These are phyloP conservation scores for Trypanosoma vivax DNA, from an alignment of 208 protist species.

Conservation along the genomic window DNA sequence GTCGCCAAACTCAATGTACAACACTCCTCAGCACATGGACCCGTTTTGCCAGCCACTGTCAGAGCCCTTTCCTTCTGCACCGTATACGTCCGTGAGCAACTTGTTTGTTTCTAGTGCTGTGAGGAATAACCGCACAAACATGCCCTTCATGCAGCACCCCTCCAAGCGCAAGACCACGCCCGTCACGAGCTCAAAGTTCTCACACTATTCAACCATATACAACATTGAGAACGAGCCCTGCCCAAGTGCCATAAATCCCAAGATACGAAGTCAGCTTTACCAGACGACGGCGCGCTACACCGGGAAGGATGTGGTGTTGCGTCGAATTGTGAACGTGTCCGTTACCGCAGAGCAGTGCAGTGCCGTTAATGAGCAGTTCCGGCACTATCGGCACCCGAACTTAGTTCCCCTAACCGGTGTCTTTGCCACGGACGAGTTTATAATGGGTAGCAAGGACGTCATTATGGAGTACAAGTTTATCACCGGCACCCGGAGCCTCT, in stretches of 20 bases:
- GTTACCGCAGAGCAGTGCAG: constrained; percentile 43
- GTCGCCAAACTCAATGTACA: constrained; percentile 33
- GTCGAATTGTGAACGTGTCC: constrained; percentile 56
- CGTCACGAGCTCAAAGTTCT: constrained; percentile 80
- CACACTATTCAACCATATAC: constrained; percentile 83
- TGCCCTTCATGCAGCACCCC: constrained; percentile 72
- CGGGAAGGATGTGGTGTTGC: constrained; percentile 71
- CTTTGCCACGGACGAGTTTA: constrained; percentile 75
- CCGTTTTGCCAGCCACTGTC: constrained; percentile 47
- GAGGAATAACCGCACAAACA: constrained; percentile 36
- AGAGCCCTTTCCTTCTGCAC: constrained; percentile 74
- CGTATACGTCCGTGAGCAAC: constrained; percentile 64
- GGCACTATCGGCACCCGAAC: constrained; percentile 76
- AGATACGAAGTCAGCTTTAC: constrained; percentile 65
- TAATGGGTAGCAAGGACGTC: constrained; percentile 76
- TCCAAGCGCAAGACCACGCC: constrained; percentile 43
- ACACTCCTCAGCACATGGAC: constrained; percentile 57
- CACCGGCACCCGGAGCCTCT: constrained; percentile 59
- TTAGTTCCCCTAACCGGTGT: constrained; percentile 71
- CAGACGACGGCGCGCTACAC: constrained; percentile 68
- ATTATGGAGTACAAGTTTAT: constrained; percentile 88
- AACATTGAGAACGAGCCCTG: constrained; percentile 70
- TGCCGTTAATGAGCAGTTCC: constrained; percentile 44
- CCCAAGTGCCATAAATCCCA: constrained; percentile 48
- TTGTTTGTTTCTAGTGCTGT: constrained; percentile 73